These are phyloP conservation scores for Salix koriyanagi DNA, from an alignment of 345 rosid genomes.

Conservation along the genomic window DNA sequence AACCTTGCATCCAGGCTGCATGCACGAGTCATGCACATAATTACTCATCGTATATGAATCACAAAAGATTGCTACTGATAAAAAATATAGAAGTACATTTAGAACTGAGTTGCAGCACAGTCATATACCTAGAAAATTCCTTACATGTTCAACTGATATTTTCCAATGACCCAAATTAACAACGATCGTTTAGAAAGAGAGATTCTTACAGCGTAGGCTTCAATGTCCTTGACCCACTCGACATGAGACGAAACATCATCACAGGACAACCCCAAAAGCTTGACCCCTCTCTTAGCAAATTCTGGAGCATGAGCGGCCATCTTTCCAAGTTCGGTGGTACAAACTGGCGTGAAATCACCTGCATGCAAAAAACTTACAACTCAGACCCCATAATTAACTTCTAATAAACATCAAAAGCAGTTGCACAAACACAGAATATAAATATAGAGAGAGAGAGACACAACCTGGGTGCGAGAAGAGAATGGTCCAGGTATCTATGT, in stretches of 20 bases:
- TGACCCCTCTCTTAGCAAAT: slow-evolving; percentile 55
- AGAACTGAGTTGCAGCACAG: neutral
- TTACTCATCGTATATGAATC: too few species aligned
- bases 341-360: slow-evolving; percentile 88
- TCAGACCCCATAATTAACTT: too few species aligned
- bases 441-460: too few species aligned
- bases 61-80: too few species aligned
- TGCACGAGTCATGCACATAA: neutral
- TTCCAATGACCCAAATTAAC: neutral
- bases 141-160: neutral
- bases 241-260: slow-evolving; percentile 58
- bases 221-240: slow-evolving; percentile 71
- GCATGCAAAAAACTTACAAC: neutral
- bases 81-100: too few species aligned
- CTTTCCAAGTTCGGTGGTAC: slow-evolving; percentile 73
- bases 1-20: slow-evolving; percentile 61
- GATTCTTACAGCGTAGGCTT: slow-evolving; percentile 51
- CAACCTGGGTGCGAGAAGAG: slow-evolving; percentile 78
- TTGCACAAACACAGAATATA: neutral
- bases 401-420: neutral
- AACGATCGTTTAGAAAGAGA: neutral
- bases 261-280: slow-evolving; percentile 77
- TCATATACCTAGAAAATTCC: too few species aligned
- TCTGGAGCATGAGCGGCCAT: slow-evolving; percentile 51
- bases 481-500: slow-evolving; percentile 55